Percentiles rank a stretch among this genome's conserved stretches.
Evolutionary conservation across 2,329 filamentous ascomycete genomes (phyloP).

Genomic region (Sporothrix brasiliensis): DNA sequence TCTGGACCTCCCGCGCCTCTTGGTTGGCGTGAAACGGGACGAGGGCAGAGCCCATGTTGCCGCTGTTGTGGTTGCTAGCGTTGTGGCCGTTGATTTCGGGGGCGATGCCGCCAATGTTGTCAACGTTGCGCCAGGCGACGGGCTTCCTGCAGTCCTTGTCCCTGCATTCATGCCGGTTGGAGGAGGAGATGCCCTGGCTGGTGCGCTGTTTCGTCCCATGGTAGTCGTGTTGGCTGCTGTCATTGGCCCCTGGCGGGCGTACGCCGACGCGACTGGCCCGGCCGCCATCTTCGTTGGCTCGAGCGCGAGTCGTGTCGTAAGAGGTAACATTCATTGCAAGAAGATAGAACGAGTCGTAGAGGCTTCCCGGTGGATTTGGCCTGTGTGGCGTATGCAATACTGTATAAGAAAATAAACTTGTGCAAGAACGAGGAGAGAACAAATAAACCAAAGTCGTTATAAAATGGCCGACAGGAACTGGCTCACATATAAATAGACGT

Average conservation of each 20-base stretch:
- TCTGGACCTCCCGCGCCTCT: slow-evolving; percentile 27
- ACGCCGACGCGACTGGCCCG: background rate
- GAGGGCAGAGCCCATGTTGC: background rate
- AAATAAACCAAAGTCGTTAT: background rate
- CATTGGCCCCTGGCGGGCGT: background rate
- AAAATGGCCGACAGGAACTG: background rate
- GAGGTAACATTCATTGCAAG: background rate
- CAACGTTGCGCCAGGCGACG: slow-evolving; percentile 27
- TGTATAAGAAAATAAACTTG: background rate
- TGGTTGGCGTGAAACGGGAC: slow-evolving; percentile 26
- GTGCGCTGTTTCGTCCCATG: background rate
- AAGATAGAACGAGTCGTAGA: background rate
- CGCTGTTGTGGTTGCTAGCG: background rate
- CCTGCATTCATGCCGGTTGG: background rate
- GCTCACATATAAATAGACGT: background rate
- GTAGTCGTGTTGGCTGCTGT: background rate
- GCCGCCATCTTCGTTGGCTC: background rate
- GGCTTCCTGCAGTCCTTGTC: background rate
- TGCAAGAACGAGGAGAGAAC: background rate
- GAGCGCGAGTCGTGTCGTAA: slow-evolving; percentile 9
- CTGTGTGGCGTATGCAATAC: background rate
- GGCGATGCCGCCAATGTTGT: background rate
- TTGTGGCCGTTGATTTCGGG: background rate
- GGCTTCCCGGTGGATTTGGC: too few species aligned
- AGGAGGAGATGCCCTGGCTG: background rate